These are phyloP conservation scores for Fomitopsis pulvina DNA, from an alignment of 768 basidiomycete species.

Conservation along the genomic window DNA sequence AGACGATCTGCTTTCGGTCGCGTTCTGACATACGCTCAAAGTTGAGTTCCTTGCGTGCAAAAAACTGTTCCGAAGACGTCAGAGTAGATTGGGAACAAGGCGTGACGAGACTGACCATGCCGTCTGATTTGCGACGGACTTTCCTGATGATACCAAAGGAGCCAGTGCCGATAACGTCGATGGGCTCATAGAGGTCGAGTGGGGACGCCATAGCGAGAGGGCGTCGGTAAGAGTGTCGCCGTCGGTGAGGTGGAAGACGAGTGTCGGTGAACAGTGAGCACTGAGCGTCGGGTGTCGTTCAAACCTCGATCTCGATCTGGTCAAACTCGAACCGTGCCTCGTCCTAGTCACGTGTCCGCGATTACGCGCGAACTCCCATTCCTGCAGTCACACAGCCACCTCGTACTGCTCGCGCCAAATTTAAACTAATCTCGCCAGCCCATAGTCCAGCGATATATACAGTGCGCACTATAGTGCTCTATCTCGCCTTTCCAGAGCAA, in stretches of 20 bases:
- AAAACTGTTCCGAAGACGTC: conserved; percentile 39
- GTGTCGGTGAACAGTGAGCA: not conserved
- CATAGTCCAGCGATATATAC: too few relatives aligned
- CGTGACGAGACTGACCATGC: conserved; percentile 47
- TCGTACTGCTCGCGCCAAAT: too few relatives aligned
- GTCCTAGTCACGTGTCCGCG: conserved; percentile 1
- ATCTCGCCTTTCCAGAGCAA: too few relatives aligned
- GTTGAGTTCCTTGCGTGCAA: conserved; percentile 93
- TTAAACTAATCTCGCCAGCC: too few relatives aligned
- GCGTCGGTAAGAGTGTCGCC: not conserved
- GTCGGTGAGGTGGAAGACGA: not conserved
- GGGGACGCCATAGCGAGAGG: conserved; percentile 25
- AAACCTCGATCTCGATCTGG: not conserved
- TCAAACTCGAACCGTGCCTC: not conserved
- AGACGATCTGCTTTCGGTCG: conserved; percentile 93
- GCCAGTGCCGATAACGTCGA: conserved; percentile 94
- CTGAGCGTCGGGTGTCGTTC: not conserved
- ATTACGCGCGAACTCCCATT: too few relatives aligned
- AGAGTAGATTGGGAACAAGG: not conserved
- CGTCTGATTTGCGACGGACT: conserved; percentile 80
- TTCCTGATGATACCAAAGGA: conserved; percentile 98
- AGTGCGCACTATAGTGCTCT: too few relatives aligned
- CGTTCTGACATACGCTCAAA: conserved; percentile 96
- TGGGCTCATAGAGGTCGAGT: conserved; percentile 76
- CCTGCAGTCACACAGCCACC: too few relatives aligned